Conservation (phyloP, 768 basidiomycete species). For the Suillus sp. region DNA sequence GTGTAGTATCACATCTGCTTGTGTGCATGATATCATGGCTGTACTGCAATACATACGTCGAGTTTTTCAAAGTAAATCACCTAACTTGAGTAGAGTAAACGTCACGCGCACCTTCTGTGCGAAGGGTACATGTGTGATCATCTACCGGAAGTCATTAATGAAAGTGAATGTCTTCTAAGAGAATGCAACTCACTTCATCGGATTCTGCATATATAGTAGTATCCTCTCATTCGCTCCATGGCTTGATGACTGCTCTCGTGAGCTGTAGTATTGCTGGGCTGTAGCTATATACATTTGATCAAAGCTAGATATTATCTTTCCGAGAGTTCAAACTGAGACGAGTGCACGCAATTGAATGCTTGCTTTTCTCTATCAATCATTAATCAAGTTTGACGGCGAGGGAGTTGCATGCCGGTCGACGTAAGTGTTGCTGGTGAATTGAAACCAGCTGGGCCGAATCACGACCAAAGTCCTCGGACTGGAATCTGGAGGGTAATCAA, state of each 20-base stretch:
- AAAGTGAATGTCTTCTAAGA: conserved; percentile 6
- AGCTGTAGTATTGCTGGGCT: conserved; percentile 79
- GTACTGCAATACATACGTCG: background rate
- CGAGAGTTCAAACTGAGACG: background rate
- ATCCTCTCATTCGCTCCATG: conserved; percentile 78
- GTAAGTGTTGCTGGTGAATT: background rate
- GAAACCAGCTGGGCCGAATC: background rate
- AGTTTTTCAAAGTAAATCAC: conserved; percentile 41
- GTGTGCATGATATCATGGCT: background rate
- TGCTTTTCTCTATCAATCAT: conserved; percentile 71
- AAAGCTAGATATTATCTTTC: background rate
- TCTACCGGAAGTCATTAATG: conserved; percentile 41
- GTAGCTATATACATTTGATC: conserved; percentile 70
- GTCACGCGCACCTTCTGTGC: conserved; percentile 72
- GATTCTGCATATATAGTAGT: conserved; percentile 56
- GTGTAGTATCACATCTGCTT: conserved; percentile 64
- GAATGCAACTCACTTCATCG: conserved; percentile 61
- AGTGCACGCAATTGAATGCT: conserved; percentile 27
- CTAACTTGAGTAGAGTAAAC: conserved; percentile 77
- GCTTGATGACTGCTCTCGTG: conserved; percentile 74
- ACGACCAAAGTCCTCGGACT: background rate
- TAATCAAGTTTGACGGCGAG: conserved; percentile 58
- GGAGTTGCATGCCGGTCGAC: conserved; percentile 33
- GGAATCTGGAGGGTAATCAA: background rate
- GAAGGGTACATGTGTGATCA: conserved; percentile 83